Percentiles rank a stretch among this genome's conserved stretches.
These are phyloP conservation scores for Globisporangium barbulae DNA, from an alignment of 352 stramenopile genomes.

Conservation along the genomic window DNA sequence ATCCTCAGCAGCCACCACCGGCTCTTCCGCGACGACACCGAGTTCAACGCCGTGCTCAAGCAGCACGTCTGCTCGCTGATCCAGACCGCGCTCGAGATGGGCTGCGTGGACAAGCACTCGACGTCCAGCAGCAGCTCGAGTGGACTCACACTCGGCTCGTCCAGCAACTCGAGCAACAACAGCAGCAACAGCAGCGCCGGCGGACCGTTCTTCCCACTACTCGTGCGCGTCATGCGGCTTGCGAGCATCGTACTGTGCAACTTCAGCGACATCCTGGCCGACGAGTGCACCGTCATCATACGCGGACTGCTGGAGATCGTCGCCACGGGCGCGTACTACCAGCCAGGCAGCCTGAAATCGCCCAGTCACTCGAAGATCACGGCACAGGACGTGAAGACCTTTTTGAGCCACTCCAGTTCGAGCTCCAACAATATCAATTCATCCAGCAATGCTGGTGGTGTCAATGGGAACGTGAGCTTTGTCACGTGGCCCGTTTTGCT, in stretches of 20 bases:
- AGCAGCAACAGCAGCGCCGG: conserved; percentile 24
- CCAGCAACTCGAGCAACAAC: conserved; percentile 37
- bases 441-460: conserved; percentile 20
- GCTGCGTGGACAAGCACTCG: conserved; percentile 43
- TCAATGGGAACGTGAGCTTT: conserved; percentile 44
- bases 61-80: conserved; percentile 76
- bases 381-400: conserved; percentile 64
- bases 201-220: conserved; percentile 68
- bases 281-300: conserved; percentile 66
- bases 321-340: conserved; percentile 68
- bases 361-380: conserved; percentile 49
- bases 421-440: conserved; percentile 22
- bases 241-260: conserved; percentile 71
- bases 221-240: conserved; percentile 82
- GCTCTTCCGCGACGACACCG: conserved; percentile 66
- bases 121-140: conserved; percentile 31
- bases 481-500: conserved; percentile 84
- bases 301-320: conserved; percentile 72
- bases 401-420: conserved; percentile 36
- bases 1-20: conserved; percentile 56
- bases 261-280: conserved; percentile 63
- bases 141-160: conserved; percentile 21
- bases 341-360: conserved; percentile 45
- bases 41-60: conserved; percentile 78
- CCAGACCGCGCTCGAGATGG: conserved; percentile 67